Base-by-base conservation (phyloP, 371 early-diverging fungal species). In the Mucor saturninus region DNA sequence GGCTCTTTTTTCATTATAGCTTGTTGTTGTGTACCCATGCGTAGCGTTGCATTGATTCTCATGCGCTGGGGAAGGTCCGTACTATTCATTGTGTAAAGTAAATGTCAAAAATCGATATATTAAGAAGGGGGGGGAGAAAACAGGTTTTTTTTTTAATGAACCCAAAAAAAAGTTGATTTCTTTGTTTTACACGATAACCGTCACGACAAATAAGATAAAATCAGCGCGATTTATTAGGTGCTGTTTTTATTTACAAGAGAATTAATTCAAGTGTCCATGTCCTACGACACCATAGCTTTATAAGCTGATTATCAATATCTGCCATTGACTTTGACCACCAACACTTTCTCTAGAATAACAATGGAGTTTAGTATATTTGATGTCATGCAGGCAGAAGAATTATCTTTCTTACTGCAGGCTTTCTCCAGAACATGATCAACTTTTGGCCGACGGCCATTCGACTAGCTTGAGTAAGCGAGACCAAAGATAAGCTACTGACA, bases 201-300 rank as follows among this genome's bases (percentile, higher is more conserved):
- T n/a, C 43, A 42, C 43, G n/a, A 42, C 21, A 21, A 21, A 21
- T n/a, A 42, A 42, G 4, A 42, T 11, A 4, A 5, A 4, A n/a
- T 10, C 43, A 42, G 1, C 10, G 43, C 11, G 43, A 10, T 9
- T 42, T 10, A 43, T 43, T 43, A 14, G 35, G n/a, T 21, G 26
- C 7, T 48, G 10, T 48, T 13, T 15, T n/a, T 51, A 10, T 15
- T 38, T 83, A 86, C 40, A 87, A 77, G 38, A 90, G 76, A 21
- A 83, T 86, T 56, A 90, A 73, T 66, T 90, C 90, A 39, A 90
- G 65, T 9, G 90, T 89, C 90, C 90, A 90, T 54, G 86, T 88
- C 51, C 89, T 76, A 61, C 90, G 79, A 61, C 84, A 87, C 90
- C 90, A 90, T 43, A 90, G 62, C 55, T 85, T 74, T 30, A 87